Evolutionary conservation across 306 rosid genomes (phyloP), one percentile per base, ranked within the genome.

Genomic region (Psophocarpus tetragonolobus): DNA sequence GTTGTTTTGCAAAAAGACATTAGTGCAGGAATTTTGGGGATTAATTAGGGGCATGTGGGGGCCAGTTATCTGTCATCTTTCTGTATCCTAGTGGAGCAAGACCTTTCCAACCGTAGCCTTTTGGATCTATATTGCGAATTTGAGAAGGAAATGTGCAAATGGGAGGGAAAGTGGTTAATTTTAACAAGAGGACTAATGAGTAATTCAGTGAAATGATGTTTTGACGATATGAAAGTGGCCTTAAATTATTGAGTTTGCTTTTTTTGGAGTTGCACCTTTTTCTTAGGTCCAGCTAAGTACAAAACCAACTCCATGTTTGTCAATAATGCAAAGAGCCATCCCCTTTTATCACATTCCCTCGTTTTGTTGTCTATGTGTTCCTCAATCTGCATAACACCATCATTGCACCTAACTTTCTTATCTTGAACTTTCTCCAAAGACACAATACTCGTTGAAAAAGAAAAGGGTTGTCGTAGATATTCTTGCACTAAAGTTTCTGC

Each of bases 251-350:
- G 88, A 85, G 78, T 48, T 45, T 80, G 77, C 84, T 69, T 85
- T 71, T 75, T 78, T 38, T 30, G 68, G 82, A 45, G 80, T 29
- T 76, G 68, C 17, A 23, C 63, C 61, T 83, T 75, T 75, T 76
- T 72, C 57, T 60, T 11, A 8, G 69, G 81, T 68, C 84, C 73
- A 67, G 72, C 76, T 14, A 85, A 83, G 90, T 85, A 87, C 90
- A 74, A 70, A 38, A 87, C 78, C 77, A 80, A 80, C 83, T 84
- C 84, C 30, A 82, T 88, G 89, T 84, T 85, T 81, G 71, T 72
- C 85, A 88, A 89, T 89, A 87, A 88, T 91, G 83, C 87, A 77
- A 75, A 82, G 39, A 61, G 56, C 15, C 26, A 26, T 68, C 15
- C 68, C 71, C 56, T 72, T 86, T 90, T 87, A 85, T 90, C 67